These are phyloP conservation scores for Fraxinus angustifolia DNA, from an alignment of 305 asterid species.

Conservation along the genomic window DNA sequence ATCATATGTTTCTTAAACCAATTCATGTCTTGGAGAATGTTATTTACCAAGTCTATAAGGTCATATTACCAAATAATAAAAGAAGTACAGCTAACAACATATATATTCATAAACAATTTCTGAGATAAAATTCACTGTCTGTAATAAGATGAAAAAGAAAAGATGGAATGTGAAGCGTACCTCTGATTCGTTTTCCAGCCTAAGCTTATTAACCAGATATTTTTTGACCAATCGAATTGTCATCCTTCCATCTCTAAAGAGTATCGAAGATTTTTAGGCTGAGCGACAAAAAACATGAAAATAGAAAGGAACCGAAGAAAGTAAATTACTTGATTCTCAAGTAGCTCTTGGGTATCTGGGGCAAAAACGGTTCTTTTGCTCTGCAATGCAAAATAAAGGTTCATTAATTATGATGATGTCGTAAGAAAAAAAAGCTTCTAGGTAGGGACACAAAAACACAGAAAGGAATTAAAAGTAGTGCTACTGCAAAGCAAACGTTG, in stretches of 20 bases:
- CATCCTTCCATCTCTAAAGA: slow-evolving; percentile 79
- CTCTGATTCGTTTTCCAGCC: slow-evolving; percentile 84
- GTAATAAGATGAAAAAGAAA: not conserved
- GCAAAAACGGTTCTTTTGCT: slow-evolving; percentile 74
- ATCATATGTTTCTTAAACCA: slow-evolving; percentile 46
- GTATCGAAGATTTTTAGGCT: not conserved
- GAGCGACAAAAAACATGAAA: not conserved
- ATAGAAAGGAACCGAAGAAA: not conserved
- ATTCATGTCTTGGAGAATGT: slow-evolving; percentile 20
- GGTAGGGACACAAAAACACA: slow-evolving; percentile 17
- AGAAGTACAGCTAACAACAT: not conserved
- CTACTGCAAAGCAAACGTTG: not conserved
- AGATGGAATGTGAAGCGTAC: slow-evolving; percentile 36
- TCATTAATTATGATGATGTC: slow-evolving; percentile 13
- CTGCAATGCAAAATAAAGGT: slow-evolving; percentile 36
- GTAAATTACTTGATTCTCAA: slow-evolving; percentile 80
- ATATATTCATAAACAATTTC: not conserved
- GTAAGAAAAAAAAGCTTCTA: not conserved
- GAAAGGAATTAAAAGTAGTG: not conserved
- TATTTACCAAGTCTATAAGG: not conserved
- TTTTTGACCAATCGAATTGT: slow-evolving; percentile 73
- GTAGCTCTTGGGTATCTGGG: slow-evolving; percentile 88
- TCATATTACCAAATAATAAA: not conserved
- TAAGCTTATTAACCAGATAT: slow-evolving; percentile 81
- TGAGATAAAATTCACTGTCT: not conserved